Conservation (phyloP, 495 filamentous ascomycete genomes). For the Eremomyces bilateralis region DNA sequence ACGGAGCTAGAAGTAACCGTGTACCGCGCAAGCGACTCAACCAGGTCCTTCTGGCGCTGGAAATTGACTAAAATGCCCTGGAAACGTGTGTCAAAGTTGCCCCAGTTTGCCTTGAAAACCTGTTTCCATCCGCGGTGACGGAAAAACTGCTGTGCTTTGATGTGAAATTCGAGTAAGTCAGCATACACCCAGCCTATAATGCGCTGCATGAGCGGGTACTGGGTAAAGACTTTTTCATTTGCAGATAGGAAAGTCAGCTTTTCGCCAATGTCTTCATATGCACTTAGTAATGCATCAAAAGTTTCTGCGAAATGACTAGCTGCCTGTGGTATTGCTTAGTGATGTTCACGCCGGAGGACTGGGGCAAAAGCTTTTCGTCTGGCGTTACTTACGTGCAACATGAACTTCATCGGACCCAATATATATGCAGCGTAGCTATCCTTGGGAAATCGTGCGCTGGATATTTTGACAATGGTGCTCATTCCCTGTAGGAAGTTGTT, state of each 20-base stretch:
- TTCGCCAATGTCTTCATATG: conserved; percentile 22
- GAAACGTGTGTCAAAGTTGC: conserved; percentile 19
- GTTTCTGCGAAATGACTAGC: conserved; percentile 15
- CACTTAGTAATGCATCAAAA: conserved; percentile 23
- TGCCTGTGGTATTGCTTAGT: conserved; percentile 6
- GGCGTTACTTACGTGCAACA: conserved; percentile 4
- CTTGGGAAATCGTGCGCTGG: conserved; percentile 6
- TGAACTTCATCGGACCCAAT: conserved; percentile 10
- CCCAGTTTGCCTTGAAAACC: conserved; percentile 20
- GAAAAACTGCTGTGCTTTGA: conserved; percentile 17
- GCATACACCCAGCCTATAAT: conserved; percentile 21
- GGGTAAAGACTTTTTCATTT: conserved; percentile 16
- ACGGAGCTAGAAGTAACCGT: conserved; percentile 1
- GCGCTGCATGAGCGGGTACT: conserved; percentile 12
- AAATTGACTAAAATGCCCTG: conserved; percentile 18
- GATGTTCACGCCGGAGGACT: neutral
- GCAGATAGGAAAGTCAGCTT: conserved; percentile 18
- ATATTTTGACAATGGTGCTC: conserved; percentile 5
- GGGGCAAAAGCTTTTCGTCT: neutral
- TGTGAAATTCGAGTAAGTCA: conserved; percentile 26
- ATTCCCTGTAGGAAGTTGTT: conserved; percentile 7
- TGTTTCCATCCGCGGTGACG: conserved; percentile 15
- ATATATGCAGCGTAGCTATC: conserved; percentile 6
- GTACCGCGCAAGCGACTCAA: conserved; percentile 16
- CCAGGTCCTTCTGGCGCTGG: conserved; percentile 16